Evolutionary conservation across 2,329 filamentous ascomycete species (phyloP).

Genomic region (Colletotrichum chrysophilum): DNA sequence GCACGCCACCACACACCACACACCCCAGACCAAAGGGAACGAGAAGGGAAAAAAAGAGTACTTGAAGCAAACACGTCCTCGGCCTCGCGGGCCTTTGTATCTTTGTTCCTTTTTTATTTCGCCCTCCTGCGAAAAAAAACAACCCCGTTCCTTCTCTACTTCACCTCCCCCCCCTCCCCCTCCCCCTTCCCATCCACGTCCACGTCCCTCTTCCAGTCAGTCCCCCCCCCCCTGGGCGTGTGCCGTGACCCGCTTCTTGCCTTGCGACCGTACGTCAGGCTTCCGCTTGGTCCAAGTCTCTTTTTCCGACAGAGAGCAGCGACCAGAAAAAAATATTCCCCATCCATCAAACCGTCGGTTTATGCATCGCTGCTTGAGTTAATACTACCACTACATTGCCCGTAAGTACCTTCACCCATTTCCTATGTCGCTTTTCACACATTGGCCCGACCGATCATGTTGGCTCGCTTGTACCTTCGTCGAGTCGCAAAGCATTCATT

Average conservation of each 20-base stretch:
- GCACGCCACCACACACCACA: background rate
- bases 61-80: conserved; percentile 23
- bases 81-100: conserved; percentile 22
- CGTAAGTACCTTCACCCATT: conserved; percentile 36
- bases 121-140: background rate
- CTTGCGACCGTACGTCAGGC: conserved; percentile 19
- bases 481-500: background rate
- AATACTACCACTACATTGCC: conserved; percentile 31
- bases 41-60: conserved; percentile 8
- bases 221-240: conserved; percentile 3
- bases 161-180: background rate
- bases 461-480: conserved; percentile 8
- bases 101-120: conserved; percentile 21
- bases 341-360: conserved; percentile 23
- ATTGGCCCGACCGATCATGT: conserved; percentile 4
- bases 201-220: background rate
- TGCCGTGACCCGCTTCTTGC: conserved; percentile 21
- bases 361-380: conserved; percentile 26
- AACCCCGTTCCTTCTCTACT: background rate
- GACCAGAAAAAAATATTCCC: conserved; percentile 20
- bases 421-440: conserved; percentile 22
- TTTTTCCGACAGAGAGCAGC: conserved; percentile 10
- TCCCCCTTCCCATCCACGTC: background rate
- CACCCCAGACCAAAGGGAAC: background rate
- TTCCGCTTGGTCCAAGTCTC: conserved; percentile 14